These are phyloP conservation scores for Fusarium sp. DNA, from an alignment of 2,329 filamentous ascomycete species.

Conservation along the genomic window DNA sequence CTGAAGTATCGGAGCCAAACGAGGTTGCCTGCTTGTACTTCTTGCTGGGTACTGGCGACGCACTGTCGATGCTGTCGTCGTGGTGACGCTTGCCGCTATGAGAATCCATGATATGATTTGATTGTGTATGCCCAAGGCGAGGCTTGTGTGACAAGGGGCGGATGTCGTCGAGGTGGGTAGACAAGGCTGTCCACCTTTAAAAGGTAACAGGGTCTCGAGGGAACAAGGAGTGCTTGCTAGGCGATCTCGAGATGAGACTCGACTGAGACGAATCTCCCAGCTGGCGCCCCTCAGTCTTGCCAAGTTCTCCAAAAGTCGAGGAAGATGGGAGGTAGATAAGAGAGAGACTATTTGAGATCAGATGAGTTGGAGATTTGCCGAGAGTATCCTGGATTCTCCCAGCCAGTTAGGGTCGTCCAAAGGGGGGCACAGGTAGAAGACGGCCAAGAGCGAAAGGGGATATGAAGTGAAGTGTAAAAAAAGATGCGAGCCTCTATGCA, in stretches of 20 bases:
- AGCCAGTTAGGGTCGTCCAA: conserved; percentile 34
- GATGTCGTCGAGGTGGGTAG: conserved; percentile 10
- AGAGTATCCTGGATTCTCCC: conserved; percentile 20
- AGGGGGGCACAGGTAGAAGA: conserved; percentile 20
- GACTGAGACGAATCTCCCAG: background rate
- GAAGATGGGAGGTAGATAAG: conserved; percentile 6
- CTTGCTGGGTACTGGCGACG: conserved; percentile 40
- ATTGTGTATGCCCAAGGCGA: conserved; percentile 11
- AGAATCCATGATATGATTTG: conserved; percentile 26
- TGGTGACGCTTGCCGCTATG: conserved; percentile 40
- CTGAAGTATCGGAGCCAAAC: conserved; percentile 38
- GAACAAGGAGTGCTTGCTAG: background rate
- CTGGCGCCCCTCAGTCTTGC: background rate
- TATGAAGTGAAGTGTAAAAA: conserved; percentile 4
- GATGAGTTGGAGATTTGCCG: conserved; percentile 40
- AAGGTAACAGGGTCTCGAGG: background rate
- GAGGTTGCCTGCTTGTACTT: conserved; percentile 43
- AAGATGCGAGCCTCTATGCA: background rate
- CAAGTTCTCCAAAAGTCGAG: background rate
- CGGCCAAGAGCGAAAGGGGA: background rate
- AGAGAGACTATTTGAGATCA: conserved; percentile 30
- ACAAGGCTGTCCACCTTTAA: conserved; percentile 11
- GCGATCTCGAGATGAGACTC: background rate
- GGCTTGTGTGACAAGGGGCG: conserved; percentile 1
- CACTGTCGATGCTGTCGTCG: conserved; percentile 32